A percentile compares a stretch with the other conserved stretches of the same genome.
These are phyloP conservation scores for Cocos nucifera DNA, from an alignment of 176 grass and related monocot genomes.

Conservation along the genomic window DNA sequence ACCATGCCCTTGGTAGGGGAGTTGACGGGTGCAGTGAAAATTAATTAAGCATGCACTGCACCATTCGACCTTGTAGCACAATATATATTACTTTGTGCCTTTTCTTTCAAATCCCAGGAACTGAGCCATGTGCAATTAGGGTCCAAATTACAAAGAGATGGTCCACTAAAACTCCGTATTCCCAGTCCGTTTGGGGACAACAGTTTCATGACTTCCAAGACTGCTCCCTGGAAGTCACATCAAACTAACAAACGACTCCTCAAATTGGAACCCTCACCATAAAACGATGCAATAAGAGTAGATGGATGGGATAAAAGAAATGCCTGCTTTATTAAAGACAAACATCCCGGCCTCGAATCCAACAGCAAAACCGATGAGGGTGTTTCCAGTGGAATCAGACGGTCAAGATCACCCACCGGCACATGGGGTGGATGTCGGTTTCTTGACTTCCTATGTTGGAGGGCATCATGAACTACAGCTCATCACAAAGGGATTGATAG, in stretches of 20 bases:
- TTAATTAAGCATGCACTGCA: background rate
- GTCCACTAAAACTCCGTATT: background rate
- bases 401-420: slow-evolving; percentile 11
- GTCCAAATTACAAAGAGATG: slow-evolving; percentile 23
- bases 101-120: slow-evolving; percentile 24
- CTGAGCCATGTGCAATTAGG: slow-evolving; percentile 27
- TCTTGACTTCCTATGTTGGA: no score
- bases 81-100: no score
- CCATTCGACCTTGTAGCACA: no score
- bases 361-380: slow-evolving; percentile 37
- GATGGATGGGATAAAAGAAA: slow-evolving; percentile 22
- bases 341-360: slow-evolving; percentile 46
- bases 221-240: slow-evolving; percentile 40
- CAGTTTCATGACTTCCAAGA: slow-evolving; percentile 45
- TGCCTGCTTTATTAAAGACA: slow-evolving; percentile 63
- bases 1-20: no score
- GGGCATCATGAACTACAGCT: slow-evolving; percentile 58
- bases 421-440: slow-evolving; percentile 2
- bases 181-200: slow-evolving; percentile 3
- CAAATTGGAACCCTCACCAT: background rate
- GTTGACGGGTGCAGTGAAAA: slow-evolving; percentile 1
- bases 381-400: slow-evolving; percentile 11
- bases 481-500: slow-evolving; percentile 75
- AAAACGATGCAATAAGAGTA: slow-evolving; percentile 27
- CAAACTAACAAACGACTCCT: slow-evolving; percentile 20